Evolutionary conservation across 179 eudicot species (phyloP), one percentile per base, ranked within the genome.

Genomic region (Carnegiea gigantea): DNA sequence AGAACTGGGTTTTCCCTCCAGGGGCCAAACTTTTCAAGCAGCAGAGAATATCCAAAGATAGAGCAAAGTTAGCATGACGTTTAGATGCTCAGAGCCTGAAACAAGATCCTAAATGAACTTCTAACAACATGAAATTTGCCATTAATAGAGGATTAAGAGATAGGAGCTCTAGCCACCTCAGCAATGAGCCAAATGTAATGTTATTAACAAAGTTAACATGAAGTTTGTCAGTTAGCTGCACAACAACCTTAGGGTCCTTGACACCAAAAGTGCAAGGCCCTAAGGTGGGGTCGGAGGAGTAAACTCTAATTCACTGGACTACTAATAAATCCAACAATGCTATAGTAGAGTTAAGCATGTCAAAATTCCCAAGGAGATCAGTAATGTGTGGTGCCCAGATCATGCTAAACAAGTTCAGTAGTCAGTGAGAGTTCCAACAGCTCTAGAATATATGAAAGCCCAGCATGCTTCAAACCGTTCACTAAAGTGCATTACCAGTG

Each of bases 271-370:
- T 73, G 84, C 80, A 73, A 76, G 59, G 46, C 84, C 78, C 75
- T 77, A 82, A 78, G 76, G 44, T 77, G 79, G 89, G 84, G 87
- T 54, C 44, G 75, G 82, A 86, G 86, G 83, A 85, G 20, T 54
- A 81, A 84, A 67, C 86, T 77, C 86, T 57, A 88, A 60, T 21
- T 80, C 46, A 38, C 77, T 64, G 28, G 73, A 60, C 78, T 65
- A 24, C 38, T 49, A 82, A 30, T 59, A 15, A 44, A 43, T 76
- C 79, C 79, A 79, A 70, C 70, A 81, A 65, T 12, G 23, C 0
- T 5, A 68, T 20, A 82, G 28, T 64, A 38, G 38, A 21, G n/a
- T 20, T 15, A 26, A 73, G 65, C 51, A n/a, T 15, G 14, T 78
- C 81, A 78, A 83, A 74, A 70, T 43, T 59, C 71, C 79, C 70